These are phyloP conservation scores for Chalaropsis thielavioides DNA, from an alignment of 2,329 filamentous ascomycete genomes.

Conservation along the genomic window DNA sequence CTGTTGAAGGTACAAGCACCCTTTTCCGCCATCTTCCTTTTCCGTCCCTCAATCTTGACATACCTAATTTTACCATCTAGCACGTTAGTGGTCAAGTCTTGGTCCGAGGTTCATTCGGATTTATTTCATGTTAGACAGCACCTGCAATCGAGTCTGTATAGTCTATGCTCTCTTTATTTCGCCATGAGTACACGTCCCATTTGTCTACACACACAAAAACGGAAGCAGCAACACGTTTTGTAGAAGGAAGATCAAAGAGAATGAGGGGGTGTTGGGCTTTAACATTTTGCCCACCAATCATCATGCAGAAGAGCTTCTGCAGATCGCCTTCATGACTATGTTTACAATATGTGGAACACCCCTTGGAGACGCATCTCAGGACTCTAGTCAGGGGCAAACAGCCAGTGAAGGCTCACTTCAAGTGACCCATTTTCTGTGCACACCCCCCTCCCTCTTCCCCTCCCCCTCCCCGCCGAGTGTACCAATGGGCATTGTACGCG, in stretches of 20 bases:
- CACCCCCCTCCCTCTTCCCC: too few species aligned
- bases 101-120: too few species aligned
- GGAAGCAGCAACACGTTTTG: background rate
- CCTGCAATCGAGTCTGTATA: too few species aligned
- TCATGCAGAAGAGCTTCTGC: background rate
- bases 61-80: too few species aligned
- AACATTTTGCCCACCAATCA: slow-evolving; percentile 7
- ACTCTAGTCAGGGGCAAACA: slow-evolving; percentile 10
- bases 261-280: background rate
- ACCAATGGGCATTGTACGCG: background rate
- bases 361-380: slow-evolving; percentile 1
- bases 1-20: background rate
- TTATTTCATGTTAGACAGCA: too few species aligned
- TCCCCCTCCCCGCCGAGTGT: background rate
- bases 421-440: background rate
- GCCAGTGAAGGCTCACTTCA: background rate
- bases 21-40: background rate
- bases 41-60: background rate
- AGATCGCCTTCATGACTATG: background rate
- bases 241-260: too few species aligned
- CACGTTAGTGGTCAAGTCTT: background rate
- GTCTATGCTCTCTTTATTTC: too few species aligned
- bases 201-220: background rate
- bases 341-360: slow-evolving; percentile 3
- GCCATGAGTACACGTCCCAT: too few species aligned